Percentiles rank a stretch among this genome's conserved stretches.
These are phyloP conservation scores for Babesia ovata DNA, from an alignment of 169 alveolate species.

Conservation along the genomic window DNA sequence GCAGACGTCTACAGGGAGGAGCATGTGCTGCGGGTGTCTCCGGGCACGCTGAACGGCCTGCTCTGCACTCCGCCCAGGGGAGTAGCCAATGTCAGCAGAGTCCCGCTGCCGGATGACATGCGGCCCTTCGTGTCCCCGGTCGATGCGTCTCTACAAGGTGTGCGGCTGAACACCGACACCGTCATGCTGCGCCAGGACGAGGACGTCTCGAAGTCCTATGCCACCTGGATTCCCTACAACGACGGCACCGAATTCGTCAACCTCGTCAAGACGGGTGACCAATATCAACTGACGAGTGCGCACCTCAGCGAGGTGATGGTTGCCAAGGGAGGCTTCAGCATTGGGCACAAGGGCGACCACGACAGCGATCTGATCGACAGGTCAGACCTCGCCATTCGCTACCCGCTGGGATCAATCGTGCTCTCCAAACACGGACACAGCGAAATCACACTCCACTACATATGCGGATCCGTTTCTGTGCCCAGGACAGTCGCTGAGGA, in stretches of 20 bases:
- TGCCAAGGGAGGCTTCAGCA: not conserved
- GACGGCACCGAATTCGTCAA: not conserved
- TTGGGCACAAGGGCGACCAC: not conserved
- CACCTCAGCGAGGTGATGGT: not conserved
- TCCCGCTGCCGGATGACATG: not conserved
- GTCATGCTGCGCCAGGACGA: not conserved
- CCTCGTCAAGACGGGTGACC: not conserved
- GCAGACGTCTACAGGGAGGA: not conserved
- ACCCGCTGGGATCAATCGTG: conserved; percentile 10
- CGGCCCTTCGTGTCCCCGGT: not conserved
- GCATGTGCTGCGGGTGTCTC: not conserved
- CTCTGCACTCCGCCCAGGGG: conserved; percentile 1
- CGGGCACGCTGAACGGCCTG: not conserved
- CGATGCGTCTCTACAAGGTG: not conserved
- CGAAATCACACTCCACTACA: not conserved
- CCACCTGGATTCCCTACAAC: conserved; percentile 1
- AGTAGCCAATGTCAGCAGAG: not conserved
- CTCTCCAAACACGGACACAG: not conserved
- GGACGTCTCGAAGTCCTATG: conserved; percentile 1
- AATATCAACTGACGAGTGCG: not conserved
- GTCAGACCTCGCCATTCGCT: not conserved
- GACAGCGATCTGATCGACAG: not conserved
- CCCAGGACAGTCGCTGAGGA: not conserved
- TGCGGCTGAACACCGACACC: not conserved
- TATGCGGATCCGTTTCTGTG: conserved; percentile 17